A percentile compares a stretch with the other conserved stretches of the same genome.
Conservation (phyloP, 176 grass and related monocot species). For the Musa schizocarpa region DNA sequence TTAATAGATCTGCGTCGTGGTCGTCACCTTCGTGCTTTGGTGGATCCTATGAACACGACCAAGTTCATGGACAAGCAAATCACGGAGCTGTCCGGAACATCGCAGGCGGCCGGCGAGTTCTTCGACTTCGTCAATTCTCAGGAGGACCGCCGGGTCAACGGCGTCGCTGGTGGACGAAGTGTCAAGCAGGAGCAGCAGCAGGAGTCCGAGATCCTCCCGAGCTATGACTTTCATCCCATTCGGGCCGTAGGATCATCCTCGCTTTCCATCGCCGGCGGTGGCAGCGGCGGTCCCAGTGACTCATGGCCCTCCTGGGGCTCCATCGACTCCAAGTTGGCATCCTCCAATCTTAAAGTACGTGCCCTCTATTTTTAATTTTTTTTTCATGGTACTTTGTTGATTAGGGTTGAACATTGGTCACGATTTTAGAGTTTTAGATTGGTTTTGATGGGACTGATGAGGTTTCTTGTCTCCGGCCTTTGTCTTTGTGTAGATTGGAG, state of each 20-base stretch:
- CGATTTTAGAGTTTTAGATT: background rate
- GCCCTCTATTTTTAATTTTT: background rate
- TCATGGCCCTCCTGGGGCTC: conserved; percentile 25
- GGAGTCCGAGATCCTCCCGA: conserved; percentile 32
- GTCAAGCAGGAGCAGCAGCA: conserved; percentile 19
- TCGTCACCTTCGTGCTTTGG: background rate
- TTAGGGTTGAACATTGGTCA: conserved; percentile 11
- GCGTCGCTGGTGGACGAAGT: conserved; percentile 12
- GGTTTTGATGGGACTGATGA: background rate
- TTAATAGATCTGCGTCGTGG: too few species aligned
- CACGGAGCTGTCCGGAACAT: conserved; percentile 48
- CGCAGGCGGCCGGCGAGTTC: conserved; percentile 24
- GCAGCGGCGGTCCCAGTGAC: background rate
- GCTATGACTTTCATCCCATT: conserved; percentile 69
- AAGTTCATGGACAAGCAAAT: conserved; percentile 90
- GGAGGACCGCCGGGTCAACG: conserved; percentile 31
- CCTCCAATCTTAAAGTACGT: conserved; percentile 34
- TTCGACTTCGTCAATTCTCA: conserved; percentile 54
- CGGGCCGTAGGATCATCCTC: conserved; percentile 18
- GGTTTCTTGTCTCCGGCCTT: background rate
- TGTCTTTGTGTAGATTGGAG: background rate
- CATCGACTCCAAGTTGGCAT: conserved; percentile 38
- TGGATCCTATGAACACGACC: conserved; percentile 50
- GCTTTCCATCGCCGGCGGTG: background rate
- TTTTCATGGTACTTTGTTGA: background rate